Conservation (phyloP, 1,284 basidiomycete genomes). For the Boletellus deceptivus region DNA sequence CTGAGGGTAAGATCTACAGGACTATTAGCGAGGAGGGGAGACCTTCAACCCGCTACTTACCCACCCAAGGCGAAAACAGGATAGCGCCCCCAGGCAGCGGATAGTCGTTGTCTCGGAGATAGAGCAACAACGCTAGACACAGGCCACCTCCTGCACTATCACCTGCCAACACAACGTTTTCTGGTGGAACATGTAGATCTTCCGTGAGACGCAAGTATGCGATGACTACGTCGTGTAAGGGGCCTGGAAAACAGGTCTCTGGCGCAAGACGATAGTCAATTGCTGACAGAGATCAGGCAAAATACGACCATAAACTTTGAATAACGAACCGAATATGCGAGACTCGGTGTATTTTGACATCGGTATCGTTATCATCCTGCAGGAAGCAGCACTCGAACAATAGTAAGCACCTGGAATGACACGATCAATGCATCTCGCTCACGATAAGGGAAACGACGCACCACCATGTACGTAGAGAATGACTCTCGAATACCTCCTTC, state of each 20-base stretch:
- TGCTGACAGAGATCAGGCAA: conserved; percentile 45
- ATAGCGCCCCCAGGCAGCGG: conserved; percentile 80
- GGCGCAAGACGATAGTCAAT: conserved; percentile 96
- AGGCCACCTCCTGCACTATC: conserved; percentile 95
- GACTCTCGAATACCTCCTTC: conserved; percentile 68
- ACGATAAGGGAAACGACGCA: conserved; percentile 31
- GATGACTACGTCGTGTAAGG: conserved; percentile 86
- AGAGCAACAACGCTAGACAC: conserved; percentile 84
- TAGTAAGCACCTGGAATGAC: conserved; percentile 81
- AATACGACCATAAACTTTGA: not conserved
- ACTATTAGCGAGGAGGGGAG: conserved; percentile 4
- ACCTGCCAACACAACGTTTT: conserved; percentile 86
- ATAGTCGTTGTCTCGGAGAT: conserved; percentile 85
- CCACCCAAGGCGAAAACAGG: conserved; percentile 92
- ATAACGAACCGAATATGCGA: conserved; percentile 83
- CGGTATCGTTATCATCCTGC: conserved; percentile 89
- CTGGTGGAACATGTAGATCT: conserved; percentile 87
- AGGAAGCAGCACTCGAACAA: conserved; percentile 91
- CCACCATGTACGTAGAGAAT: conserved; percentile 95
- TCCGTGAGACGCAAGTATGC: conserved; percentile 87
- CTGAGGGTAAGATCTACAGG: conserved; percentile 85
- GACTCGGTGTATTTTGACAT: conserved; percentile 89
- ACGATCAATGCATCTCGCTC: conserved; percentile 4
- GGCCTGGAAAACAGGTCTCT: conserved; percentile 91
- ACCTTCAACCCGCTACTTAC: conserved; percentile 44